Base-by-base conservation (phyloP, 768 basidiomycete species). In the Cystofilobasidium macerans region DNA sequence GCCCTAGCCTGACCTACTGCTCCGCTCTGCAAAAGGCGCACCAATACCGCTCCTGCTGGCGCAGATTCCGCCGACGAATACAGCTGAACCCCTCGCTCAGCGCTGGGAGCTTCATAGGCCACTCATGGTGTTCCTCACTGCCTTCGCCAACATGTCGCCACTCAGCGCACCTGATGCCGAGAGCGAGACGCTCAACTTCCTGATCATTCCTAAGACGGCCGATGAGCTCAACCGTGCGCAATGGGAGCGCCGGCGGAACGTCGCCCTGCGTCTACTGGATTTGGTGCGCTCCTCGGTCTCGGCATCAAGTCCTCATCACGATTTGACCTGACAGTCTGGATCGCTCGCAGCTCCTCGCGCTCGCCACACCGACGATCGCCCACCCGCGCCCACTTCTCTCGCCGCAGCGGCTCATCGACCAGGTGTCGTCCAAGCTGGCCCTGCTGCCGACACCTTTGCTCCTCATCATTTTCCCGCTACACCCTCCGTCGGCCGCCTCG, bases 31-130 rank as follows among this genome's bases (percentile, higher is more conserved):
- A 24, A 18, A 11, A 54, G 51, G 3, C 26, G 28, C 51, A 1
- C 51, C 51, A 13, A 32, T 54, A 30, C 51, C 51, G 5, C 51
- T 54, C 14, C 51, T 54, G 9, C 51, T 54, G 26, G 26, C 51
- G 28, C 51, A 54, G 30, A 28, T 54, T 3, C 30, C 30, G 51
- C 51, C 51, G 8, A 54, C 51, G 6, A 54, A 54, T 30, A 2
- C 26, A 8, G 30, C 6, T 8, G 51, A 54, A 7, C 51, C 51
- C 14, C 51, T 54, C 30, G 51, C 51, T 13, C 51, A 54, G 51
- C 51, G 51, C 51, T 54, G 51, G 51, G 51, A 54, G 51, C 51
- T 54, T 6, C 7, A 54, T 5, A 26, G 51, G 16, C 51, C 51
- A 8, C 11, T 54, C 28, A 1, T 1, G 1, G 51, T 54, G 28